Evolutionary conservation across 2,329 filamentous ascomycete species (phyloP).

Genomic region (Monosporascus sp.): DNA sequence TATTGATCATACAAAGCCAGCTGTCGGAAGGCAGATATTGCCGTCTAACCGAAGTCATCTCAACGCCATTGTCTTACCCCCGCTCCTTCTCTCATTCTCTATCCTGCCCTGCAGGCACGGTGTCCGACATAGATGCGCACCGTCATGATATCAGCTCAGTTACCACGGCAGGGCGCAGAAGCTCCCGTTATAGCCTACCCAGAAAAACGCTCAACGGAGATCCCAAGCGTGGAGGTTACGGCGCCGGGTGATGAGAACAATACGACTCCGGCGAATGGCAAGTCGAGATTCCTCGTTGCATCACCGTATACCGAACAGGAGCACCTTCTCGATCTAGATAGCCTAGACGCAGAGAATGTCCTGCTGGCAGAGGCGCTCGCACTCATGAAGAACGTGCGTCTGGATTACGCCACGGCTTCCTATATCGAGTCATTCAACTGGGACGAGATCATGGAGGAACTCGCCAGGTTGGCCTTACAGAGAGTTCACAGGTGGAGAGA

Average conservation of each 20-base stretch:
- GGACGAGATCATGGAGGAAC: constrained; percentile 52
- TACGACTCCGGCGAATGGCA: too few species aligned
- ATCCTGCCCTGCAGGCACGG: neutral
- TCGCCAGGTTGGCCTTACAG: constrained; percentile 46
- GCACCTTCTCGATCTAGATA: constrained; percentile 69
- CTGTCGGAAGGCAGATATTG: too few species aligned
- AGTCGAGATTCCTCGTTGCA: constrained; percentile 45
- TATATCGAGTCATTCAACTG: constrained; percentile 79
- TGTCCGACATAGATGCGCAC: neutral
- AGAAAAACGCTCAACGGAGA: neutral
- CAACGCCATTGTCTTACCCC: too few species aligned
- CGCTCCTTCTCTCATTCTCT: neutral
- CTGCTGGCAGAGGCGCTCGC: constrained; percentile 69
- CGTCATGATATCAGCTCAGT: neutral
- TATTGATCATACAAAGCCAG: too few species aligned
- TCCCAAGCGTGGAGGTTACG: neutral
- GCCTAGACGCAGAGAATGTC: constrained; percentile 58
- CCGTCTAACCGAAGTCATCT: too few species aligned
- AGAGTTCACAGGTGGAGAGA: constrained; percentile 52
- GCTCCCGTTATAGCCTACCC: neutral
- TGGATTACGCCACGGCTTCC: constrained; percentile 70
- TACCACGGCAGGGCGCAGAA: neutral
- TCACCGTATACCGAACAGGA: constrained; percentile 70
- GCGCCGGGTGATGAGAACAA: constrained; percentile 12
- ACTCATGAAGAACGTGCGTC: constrained; percentile 53